These are phyloP conservation scores for Populus hybrid DNA, from an alignment of 441 rosid species.

Conservation along the genomic window DNA sequence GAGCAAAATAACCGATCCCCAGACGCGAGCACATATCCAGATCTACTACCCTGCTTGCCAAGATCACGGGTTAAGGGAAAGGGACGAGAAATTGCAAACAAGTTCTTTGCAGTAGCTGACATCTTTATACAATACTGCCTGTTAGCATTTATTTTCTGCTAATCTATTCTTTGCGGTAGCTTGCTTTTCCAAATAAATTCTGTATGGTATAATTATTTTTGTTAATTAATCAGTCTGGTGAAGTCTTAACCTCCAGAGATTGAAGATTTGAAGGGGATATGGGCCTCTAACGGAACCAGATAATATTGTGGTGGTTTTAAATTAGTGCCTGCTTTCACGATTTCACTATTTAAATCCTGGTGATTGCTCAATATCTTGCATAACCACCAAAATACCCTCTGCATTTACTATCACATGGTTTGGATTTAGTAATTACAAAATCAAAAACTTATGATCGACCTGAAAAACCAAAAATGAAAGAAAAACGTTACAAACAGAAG, in stretches of 20 bases:
- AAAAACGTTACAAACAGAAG: too few relatives aligned
- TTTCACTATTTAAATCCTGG: too few relatives aligned
- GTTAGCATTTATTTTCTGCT: background rate
- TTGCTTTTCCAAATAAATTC: background rate
- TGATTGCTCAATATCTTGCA: too few relatives aligned
- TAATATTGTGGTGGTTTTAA: too few relatives aligned
- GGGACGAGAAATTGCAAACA: conserved; percentile 29
- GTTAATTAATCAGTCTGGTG: background rate
- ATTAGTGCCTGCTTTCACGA: too few relatives aligned
- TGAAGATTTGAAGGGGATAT: background rate
- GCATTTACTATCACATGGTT: too few relatives aligned
- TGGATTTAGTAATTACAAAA: too few relatives aligned
- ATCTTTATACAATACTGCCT: background rate
- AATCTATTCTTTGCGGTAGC: background rate
- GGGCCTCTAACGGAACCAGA: background rate
- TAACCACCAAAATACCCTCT: too few relatives aligned
- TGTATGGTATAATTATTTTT: background rate
- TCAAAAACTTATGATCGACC: too few relatives aligned
- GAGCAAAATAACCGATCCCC: conserved; percentile 25
- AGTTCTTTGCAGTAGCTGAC: background rate
- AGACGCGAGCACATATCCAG: conserved; percentile 29
- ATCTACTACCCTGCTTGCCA: conserved; percentile 37
- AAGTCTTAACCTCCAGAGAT: background rate
- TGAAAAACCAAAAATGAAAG: too few relatives aligned
- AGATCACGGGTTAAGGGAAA: conserved; percentile 44